Evolutionary conservation across 2,329 filamentous ascomycete species (phyloP), one percentile per base, ranked within the genome.

Genomic region (Madurella mycetomatis): DNA sequence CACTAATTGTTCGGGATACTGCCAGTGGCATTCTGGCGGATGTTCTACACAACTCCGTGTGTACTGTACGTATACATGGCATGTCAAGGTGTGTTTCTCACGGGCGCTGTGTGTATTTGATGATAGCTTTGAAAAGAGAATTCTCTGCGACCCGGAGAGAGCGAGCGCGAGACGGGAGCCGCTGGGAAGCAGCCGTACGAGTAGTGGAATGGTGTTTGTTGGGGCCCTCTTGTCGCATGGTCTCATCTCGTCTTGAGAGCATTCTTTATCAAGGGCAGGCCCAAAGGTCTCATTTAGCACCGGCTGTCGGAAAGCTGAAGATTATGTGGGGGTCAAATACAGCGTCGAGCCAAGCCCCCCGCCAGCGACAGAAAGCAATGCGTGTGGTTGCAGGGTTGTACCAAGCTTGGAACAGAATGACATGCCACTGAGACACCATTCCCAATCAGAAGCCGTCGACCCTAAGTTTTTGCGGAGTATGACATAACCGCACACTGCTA

Each of bases 401-500:
- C 49, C 41, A 42, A 50, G 44, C 41, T 47, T 34, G n/a, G 46
- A 52, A 19, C 40, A 54, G 43, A 49, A 42, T 55, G 49, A 51
- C 56, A 54, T 45, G 51, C 41, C 51, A 41, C 37, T 41, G 40
- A 25, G 31, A 37, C 47, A 42, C 44, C 41, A 17, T 41, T 57
- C 47, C 51, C 52, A 58, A 57, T 59, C 49, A 58, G 34, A 51
- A 46, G 30, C 2, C 54, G 43, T 47, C 17, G 40, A 19, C 9
- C 19, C 39, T 30, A 32, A 39, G 44, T 30, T 34, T 12, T 45
- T 34, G 19, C 39, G 19, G 44, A 47, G 43, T 42, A 60, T 58
- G 56, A 61, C 59, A 61, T 61, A 59, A 61, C 56, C 47, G 52
- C 45, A 43, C 48, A 48, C 43, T 25, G 18, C n/a, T 39, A 12